Evolutionary conservation across 208 protist species (phyloP), one percentile per base, ranked within the genome.

Genomic region (Trypanosoma mega): DNA sequence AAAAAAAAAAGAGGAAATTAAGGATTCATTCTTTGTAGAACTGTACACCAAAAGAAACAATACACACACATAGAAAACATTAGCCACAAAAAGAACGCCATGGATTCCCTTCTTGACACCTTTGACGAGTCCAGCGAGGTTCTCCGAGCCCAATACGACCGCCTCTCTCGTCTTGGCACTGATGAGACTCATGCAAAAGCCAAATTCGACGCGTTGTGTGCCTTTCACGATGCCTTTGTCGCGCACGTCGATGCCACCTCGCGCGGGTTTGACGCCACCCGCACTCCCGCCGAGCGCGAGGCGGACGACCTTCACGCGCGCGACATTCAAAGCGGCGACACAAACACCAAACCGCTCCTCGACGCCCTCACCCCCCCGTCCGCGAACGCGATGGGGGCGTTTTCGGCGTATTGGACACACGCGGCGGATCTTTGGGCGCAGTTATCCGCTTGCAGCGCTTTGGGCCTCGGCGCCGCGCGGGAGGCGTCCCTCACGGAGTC

Each of bases 341-440:
- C n/a, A n/a, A n/a, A n/a, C n/a, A n/a, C n/a, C n/a, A n/a, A n/a
- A n/a, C n/a, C n/a, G n/a, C n/a, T n/a, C n/a, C 16, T 21, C 49
- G 49, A 5, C 37, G 24, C 16, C 57, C 30, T 29, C 12, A 53
- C 11, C 57, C 50, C n/a, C 0, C n/a, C 21, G 11, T 16, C 16
- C 39, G 14, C 2, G 30, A 43, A 39, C 23, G 29, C 39, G 3
- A 9, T 44, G 24, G 62, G 43, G 5, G 55, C 60, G 2, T 78
- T 72, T 44, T 33, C 44, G 23, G 12, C 48, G 8, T 76, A 72
- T 52, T 52, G 56, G n/a, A 79, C 69, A 43, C 56, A 82, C 49
- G 49, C 85, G 3, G 64, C 77, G 1, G 82, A 93, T 51, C 54
- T 90, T 33, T 63, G 74, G 44, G 74, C 71, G 12, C 79, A 81